phyloP scores from a whole-genome alignment of 2,329 filamentous ascomycete species.

The Neonectria hederae region DNA sequence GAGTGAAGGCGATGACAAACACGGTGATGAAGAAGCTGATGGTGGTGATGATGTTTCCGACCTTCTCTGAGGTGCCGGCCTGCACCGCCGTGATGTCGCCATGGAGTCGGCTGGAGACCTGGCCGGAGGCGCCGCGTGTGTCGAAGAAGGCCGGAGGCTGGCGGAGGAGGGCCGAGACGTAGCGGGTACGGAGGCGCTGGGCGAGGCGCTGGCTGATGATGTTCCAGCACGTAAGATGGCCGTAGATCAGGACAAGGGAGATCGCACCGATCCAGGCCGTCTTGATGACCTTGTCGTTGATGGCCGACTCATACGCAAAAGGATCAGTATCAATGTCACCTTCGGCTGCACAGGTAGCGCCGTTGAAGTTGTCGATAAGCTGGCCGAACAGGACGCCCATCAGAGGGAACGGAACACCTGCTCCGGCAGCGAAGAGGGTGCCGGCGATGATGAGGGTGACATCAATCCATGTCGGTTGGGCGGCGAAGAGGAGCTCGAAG shows the following conservation, averaged over 20 bases:
- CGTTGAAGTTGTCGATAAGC: constrained; percentile 69
- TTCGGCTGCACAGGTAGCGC: constrained; percentile 57
- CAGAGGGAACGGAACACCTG: constrained; percentile 69
- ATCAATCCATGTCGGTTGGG: constrained; percentile 52
- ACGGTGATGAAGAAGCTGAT: constrained; percentile 73
- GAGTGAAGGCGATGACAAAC: constrained; percentile 73
- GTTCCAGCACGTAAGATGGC: constrained; percentile 71
- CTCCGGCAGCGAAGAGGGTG: constrained; percentile 59
- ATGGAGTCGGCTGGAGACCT: constrained; percentile 71
- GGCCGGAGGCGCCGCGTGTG: constrained; percentile 63
- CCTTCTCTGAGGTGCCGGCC: constrained; percentile 76
- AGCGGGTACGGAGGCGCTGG: constrained; percentile 68
- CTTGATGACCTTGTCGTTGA: constrained; percentile 67
- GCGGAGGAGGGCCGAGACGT: constrained; percentile 65
- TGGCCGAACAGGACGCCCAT: constrained; percentile 72
- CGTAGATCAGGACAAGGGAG: constrained; percentile 70
- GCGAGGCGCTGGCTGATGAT: constrained; percentile 70
- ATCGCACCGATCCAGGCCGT: constrained; percentile 69
- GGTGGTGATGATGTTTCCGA: constrained; percentile 70
- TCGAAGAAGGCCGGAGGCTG: constrained; percentile 73
- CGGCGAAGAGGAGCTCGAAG: constrained; percentile 53
- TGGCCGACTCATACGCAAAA: constrained; percentile 50
- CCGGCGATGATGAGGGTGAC: constrained; percentile 52
- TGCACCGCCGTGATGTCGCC: constrained; percentile 73
- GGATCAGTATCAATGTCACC: constrained; percentile 29